Evolutionary conservation across 345 rosid species (phyloP).

Genomic region (Syzygium aqueum): DNA sequence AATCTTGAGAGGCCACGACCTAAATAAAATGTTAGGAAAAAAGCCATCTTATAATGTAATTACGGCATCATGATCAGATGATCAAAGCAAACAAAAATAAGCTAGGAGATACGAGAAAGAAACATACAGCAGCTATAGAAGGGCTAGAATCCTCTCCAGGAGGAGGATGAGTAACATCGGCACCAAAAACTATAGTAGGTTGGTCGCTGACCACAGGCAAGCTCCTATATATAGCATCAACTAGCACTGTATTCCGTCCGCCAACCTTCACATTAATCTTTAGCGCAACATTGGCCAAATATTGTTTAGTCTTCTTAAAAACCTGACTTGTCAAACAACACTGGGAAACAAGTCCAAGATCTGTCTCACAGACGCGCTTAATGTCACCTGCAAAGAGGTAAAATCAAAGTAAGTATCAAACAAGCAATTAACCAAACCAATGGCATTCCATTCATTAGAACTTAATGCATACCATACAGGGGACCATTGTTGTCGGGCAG

Average conservation of each 20-base stretch:
- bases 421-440: not conserved
- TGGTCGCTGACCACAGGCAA: slow-evolving; percentile 87
- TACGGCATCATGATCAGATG: not conserved
- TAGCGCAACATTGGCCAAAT: slow-evolving; percentile 82
- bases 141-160: slow-evolving; percentile 98
- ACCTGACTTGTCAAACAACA: slow-evolving; percentile 88
- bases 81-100: not conserved
- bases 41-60: not conserved
- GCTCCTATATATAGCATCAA: slow-evolving; percentile 78
- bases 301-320: slow-evolving; percentile 67
- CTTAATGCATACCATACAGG: slow-evolving; percentile 56
- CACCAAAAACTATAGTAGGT: slow-evolving; percentile 92
- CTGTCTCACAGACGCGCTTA: slow-evolving; percentile 92
- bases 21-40: slow-evolving; percentile 8
- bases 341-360: slow-evolving; percentile 89
- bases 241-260: slow-evolving; percentile 88
- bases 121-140: slow-evolving; percentile 86
- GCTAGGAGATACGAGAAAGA: not conserved
- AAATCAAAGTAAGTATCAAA: not conserved
- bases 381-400: slow-evolving; percentile 58
- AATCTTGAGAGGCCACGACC: slow-evolving; percentile 99
- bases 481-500: slow-evolving; percentile 93
- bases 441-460: not conserved
- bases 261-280: slow-evolving; percentile 97
- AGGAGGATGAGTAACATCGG: slow-evolving; percentile 96